Evolutionary conservation across 352 stramenopile genomes (phyloP).

Genomic region (Phytophthora pistaciae): DNA sequence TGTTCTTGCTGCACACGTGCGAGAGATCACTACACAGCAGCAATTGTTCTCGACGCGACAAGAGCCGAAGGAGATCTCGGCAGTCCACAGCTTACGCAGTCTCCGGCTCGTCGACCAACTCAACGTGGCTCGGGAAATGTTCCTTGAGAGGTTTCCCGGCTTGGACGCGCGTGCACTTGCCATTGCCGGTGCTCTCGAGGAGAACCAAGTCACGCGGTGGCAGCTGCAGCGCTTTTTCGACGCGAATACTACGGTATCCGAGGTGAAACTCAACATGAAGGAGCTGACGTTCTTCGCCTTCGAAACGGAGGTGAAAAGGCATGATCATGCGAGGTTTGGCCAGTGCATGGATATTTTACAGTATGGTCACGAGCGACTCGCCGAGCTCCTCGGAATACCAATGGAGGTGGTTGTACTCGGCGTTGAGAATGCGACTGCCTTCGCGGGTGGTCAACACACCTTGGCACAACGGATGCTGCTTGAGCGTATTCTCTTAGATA

Average conservation of each 20-base stretch:
- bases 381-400: constrained; percentile 59
- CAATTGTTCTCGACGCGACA: constrained; percentile 30
- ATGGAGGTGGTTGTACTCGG: constrained; percentile 50
- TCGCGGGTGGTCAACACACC: neutral
- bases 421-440: constrained; percentile 3
- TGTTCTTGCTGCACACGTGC: constrained; percentile 13
- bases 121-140: constrained; percentile 62
- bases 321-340: constrained; percentile 55
- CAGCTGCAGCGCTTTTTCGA: constrained; percentile 79
- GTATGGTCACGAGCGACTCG: constrained; percentile 66
- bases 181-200: constrained; percentile 60
- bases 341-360: constrained; percentile 65
- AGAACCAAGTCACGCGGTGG: constrained; percentile 59
- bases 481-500: constrained; percentile 24
- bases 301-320: constrained; percentile 58
- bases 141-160: constrained; percentile 71
- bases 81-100: constrained; percentile 55
- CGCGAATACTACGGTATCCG: constrained; percentile 53
- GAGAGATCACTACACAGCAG: constrained; percentile 29
- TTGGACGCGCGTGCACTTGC: constrained; percentile 65
- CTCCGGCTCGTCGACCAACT: constrained; percentile 48
- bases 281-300: constrained; percentile 61
- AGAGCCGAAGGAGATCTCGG: constrained; percentile 64
- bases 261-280: constrained; percentile 68
- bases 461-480: constrained; percentile 11